phyloP scores from a whole-genome alignment of 352 stramenopile genomes.

The Pythium dissimile region DNA sequence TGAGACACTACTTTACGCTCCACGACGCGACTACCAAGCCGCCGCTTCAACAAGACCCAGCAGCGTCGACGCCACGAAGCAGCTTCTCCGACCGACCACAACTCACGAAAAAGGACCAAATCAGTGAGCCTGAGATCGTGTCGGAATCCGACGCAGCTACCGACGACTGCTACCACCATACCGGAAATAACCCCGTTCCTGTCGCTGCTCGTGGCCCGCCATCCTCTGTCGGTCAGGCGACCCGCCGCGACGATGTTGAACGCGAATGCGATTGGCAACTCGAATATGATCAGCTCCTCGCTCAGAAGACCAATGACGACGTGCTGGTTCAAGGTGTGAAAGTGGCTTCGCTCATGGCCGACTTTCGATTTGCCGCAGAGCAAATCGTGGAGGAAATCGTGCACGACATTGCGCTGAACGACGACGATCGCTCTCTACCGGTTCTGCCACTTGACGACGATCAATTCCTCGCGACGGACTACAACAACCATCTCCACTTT shows the following conservation, averaged over 20 bases:
- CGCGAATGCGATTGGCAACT: background rate
- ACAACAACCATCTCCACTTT: constrained; percentile 2
- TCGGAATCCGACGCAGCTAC: constrained; percentile 1
- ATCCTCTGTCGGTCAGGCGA: no score
- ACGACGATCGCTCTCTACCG: constrained; percentile 18
- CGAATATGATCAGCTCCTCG: background rate
- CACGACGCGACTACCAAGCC: background rate
- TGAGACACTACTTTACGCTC: constrained; percentile 35
- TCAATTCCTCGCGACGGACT: constrained; percentile 40
- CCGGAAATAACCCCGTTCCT: no score
- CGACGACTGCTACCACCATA: constrained; percentile 4
- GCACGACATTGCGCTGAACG: constrained; percentile 28
- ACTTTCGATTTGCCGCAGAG: constrained; percentile 42
- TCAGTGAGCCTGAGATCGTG: constrained; percentile 9
- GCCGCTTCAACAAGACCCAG: background rate
- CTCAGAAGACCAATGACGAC: background rate
- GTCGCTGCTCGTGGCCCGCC: no score
- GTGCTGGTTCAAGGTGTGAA: constrained; percentile 18
- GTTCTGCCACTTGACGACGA: constrained; percentile 24
- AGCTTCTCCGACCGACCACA: constrained; percentile 7
- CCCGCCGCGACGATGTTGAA: background rate
- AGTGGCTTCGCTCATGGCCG: constrained; percentile 27
- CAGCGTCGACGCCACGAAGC: background rate
- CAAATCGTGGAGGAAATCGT: constrained; percentile 29
- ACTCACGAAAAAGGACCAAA: background rate